These are phyloP conservation scores for Blepharisma japonicum DNA, from an alignment of 73 alveolate species.

Conservation along the genomic window DNA sequence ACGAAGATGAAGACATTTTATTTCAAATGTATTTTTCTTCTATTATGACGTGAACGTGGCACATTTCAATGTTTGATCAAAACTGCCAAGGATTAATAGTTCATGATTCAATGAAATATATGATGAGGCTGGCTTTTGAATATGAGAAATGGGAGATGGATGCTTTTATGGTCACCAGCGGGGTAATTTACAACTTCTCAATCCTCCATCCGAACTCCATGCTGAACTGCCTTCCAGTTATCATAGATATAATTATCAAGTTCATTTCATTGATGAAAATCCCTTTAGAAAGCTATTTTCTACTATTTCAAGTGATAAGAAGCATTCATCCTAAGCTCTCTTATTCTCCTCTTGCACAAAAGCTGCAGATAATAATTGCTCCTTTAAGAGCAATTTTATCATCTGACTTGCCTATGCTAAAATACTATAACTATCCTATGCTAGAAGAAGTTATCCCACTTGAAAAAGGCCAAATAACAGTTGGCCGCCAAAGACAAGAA, in stretches of 20 bases:
- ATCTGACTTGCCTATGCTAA: background rate
- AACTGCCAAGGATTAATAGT: background rate
- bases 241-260: background rate
- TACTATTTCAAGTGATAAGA: background rate
- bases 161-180: background rate
- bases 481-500: background rate
- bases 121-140: background rate
- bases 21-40: background rate
- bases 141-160: background rate
- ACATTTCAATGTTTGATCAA: background rate
- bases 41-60: background rate
- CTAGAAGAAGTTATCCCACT: background rate
- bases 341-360: background rate
- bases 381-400: conserved; percentile 1
- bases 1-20: background rate
- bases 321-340: background rate
- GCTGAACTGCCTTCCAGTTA: background rate
- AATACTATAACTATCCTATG: conserved; percentile 24
- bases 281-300: conserved; percentile 18
- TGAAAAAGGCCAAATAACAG: background rate
- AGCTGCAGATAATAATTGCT: conserved; percentile 20
- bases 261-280: conserved; percentile 7
- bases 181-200: background rate
- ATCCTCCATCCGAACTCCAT: background rate
- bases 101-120: background rate